phyloP scores from a whole-genome alignment of 2,329 filamentous ascomycete species.

The Triangularia verruculosa region DNA sequence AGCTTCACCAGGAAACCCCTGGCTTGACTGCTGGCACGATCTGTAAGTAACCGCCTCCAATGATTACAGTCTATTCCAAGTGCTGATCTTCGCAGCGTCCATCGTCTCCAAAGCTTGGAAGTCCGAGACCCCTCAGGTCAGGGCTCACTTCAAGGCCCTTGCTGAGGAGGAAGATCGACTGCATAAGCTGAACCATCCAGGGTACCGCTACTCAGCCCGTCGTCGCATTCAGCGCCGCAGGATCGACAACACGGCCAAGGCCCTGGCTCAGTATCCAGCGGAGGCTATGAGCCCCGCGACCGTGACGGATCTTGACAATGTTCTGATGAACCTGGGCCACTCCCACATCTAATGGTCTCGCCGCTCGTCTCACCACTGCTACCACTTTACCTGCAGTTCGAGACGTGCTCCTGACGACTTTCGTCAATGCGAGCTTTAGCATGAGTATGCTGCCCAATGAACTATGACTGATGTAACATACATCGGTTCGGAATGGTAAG shows the following conservation, averaged over 20 bases:
- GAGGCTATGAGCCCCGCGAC: background rate
- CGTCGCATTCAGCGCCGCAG: background rate
- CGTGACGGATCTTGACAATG: background rate
- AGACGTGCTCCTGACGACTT: background rate
- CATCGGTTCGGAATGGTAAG: background rate
- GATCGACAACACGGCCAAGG: background rate
- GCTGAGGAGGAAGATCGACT: conserved; percentile 15
- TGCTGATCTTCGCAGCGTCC: conserved; percentile 27
- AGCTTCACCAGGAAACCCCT: conserved; percentile 16
- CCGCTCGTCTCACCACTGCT: background rate
- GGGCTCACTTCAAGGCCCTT: conserved; percentile 16
- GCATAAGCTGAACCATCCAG: conserved; percentile 26
- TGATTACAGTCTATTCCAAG: background rate
- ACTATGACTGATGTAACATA: background rate
- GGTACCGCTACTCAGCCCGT: conserved; percentile 37
- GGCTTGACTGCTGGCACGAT: conserved; percentile 17
- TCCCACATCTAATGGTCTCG: background rate
- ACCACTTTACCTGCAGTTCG: background rate
- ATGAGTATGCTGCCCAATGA: background rate
- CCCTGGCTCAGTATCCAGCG: background rate
- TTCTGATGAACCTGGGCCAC: background rate
- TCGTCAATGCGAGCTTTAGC: background rate
- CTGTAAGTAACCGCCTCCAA: conserved; percentile 10
- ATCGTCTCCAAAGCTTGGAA: conserved; percentile 40
- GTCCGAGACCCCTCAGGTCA: conserved; percentile 27